Evolutionary conservation across 768 basidiomycete species (phyloP).

Genomic region (Lactarius sanguifluus): DNA sequence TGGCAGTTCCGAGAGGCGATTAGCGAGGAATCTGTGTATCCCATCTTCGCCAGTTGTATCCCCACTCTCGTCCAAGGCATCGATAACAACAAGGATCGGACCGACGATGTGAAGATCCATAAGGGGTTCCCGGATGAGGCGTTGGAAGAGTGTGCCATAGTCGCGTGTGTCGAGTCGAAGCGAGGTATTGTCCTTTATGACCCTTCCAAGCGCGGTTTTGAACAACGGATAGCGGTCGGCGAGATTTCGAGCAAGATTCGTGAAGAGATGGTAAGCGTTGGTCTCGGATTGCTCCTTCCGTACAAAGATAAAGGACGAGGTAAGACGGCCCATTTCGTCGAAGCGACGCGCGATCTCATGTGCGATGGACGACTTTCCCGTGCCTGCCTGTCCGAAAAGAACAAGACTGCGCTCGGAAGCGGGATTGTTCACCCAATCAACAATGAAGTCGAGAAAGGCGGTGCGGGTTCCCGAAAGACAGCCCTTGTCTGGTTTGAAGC

Average conservation of each 20-base stretch:
- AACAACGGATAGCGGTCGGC: neutral
- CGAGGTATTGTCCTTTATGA: neutral
- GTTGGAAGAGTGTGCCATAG: conserved; percentile 1
- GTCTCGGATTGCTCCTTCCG: neutral
- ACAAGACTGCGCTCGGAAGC: neutral
- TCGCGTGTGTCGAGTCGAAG: neutral
- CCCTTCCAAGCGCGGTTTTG: neutral
- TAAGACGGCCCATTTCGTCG: neutral
- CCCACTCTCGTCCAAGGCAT: conserved; percentile 1
- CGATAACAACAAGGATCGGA: conserved; percentile 1
- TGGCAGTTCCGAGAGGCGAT: neutral
- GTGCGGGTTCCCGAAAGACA: neutral
- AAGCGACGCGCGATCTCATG: conserved; percentile 5
- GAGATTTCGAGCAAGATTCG: neutral
- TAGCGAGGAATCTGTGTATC: neutral
- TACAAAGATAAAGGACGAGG: neutral
- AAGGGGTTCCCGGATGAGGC: neutral
- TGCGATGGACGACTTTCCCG: neutral
- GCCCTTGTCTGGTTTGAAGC: neutral
- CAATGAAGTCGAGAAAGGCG: neutral
- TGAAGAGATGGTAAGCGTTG: neutral
- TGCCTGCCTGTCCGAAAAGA: neutral
- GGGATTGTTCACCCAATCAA: neutral
- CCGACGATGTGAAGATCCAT: neutral
- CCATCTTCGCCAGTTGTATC: neutral